Evolutionary conservation across 1,284 basidiomycete species (phyloP).

Genomic region (Microbotryum intermedium): DNA sequence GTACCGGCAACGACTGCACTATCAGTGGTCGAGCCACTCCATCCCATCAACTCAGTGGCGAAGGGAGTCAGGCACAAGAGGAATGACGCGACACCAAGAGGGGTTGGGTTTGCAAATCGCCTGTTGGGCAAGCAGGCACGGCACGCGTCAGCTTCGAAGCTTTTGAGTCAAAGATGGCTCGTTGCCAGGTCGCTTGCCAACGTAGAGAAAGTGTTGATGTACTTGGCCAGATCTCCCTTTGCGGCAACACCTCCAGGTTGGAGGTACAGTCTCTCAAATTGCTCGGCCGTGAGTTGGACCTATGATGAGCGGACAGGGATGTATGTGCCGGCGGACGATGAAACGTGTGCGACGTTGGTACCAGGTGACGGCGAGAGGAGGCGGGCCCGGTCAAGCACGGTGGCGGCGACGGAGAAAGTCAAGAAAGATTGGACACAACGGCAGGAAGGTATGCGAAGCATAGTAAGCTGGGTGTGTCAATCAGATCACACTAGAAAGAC

Average conservation of each 20-base stretch:
- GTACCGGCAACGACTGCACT: slow-evolving; percentile 2
- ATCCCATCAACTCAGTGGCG: slow-evolving; percentile 9
- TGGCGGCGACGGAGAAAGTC: no score
- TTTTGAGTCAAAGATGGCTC: slow-evolving; percentile 19
- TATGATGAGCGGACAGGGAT: background rate
- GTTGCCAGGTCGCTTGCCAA: background rate
- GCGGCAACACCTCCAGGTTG: slow-evolving; percentile 29
- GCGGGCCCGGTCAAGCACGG: no score
- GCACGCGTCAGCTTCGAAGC: slow-evolving; percentile 9
- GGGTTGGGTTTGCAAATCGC: slow-evolving; percentile 32
- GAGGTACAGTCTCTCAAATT: slow-evolving; percentile 30
- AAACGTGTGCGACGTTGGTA: no score
- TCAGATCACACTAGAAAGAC: background rate
- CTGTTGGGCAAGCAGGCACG: slow-evolving; percentile 15
- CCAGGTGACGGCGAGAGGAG: no score
- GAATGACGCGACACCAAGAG: slow-evolving; percentile 26
- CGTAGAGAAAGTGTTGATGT: no score
- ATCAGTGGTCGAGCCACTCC: slow-evolving; percentile 8
- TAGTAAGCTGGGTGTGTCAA: background rate
- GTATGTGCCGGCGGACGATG: no score
- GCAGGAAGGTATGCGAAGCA: no score
- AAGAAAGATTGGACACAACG: background rate
- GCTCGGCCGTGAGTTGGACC: slow-evolving; percentile 18
- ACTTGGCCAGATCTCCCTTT: slow-evolving; percentile 25
- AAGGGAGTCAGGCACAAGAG: slow-evolving; percentile 26